phyloP scores from a whole-genome alignment of 805 yeast species.

The Kuraishia ogatae region DNA sequence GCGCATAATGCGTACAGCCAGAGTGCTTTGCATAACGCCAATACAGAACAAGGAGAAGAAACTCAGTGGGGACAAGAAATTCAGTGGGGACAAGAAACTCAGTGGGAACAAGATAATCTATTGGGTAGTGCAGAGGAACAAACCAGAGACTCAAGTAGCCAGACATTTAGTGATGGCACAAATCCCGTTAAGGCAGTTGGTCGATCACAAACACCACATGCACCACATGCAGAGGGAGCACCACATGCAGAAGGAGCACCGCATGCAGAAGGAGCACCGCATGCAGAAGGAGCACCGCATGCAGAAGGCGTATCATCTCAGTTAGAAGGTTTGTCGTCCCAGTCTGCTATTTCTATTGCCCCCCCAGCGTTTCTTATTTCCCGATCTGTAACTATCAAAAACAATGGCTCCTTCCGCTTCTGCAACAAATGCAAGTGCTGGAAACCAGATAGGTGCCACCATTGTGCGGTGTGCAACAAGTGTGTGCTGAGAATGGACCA shows the following conservation, averaged over 20 bases:
- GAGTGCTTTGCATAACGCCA: conserved; percentile 10
- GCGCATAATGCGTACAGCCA: no score
- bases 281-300: no score
- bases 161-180: no score
- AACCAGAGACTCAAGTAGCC: no score
- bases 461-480: conserved; percentile 38
- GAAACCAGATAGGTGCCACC: conserved; percentile 56
- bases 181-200: no score
- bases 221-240: no score
- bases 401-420: conserved; percentile 57
- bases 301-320: no score
- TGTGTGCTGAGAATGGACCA: conserved; percentile 51
- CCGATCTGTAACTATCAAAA: conserved; percentile 35
- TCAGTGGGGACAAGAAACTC: conserved; percentile 3
- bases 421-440: conserved; percentile 44
- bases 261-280: no score
- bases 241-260: no score
- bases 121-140: no score
- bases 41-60: background rate
- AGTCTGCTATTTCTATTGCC: conserved; percentile 6
- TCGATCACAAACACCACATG: no score
- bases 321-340: no score
- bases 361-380: conserved; percentile 34
- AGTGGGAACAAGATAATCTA: background rate
- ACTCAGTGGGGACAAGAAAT: conserved; percentile 2